phyloP scores from a whole-genome alignment of 2,329 filamentous ascomycete genomes.

The Penicillium polonicum region DNA sequence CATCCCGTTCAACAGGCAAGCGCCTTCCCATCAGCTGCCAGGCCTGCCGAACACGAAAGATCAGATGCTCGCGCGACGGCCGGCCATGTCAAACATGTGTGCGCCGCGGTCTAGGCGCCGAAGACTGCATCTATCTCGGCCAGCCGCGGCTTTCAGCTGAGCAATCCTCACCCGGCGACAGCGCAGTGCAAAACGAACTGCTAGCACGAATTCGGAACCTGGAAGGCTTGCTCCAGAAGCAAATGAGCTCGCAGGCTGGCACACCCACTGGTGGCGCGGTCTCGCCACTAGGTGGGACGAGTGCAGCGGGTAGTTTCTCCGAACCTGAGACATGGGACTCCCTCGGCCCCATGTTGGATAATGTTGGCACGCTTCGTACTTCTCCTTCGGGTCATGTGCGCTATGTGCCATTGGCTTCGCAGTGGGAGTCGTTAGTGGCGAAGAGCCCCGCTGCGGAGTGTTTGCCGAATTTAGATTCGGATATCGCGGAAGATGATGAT shows the following conservation, averaged over 20 bases:
- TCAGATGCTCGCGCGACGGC: conserved; percentile 41
- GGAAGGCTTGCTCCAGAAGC: conserved; percentile 37
- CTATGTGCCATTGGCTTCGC: conserved; percentile 35
- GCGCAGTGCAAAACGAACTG: conserved; percentile 32
- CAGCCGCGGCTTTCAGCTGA: conserved; percentile 34
- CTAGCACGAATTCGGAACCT: conserved; percentile 38
- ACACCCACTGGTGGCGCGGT: conserved; percentile 23
- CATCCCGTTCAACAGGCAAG: conserved; percentile 32
- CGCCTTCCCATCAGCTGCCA: conserved; percentile 43
- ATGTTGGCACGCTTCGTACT: conserved; percentile 32
- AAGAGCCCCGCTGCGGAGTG: conserved; percentile 27
- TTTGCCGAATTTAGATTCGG: conserved; percentile 27
- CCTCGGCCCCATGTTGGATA: conserved; percentile 23
- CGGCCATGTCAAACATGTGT: conserved; percentile 43
- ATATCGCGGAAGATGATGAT: conserved; percentile 32
- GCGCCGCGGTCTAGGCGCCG: conserved; percentile 37
- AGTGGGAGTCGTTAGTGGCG: conserved; percentile 33
- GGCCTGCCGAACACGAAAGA: conserved; percentile 43
- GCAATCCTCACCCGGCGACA: conserved; percentile 23
- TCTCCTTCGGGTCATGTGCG: conserved; percentile 38
- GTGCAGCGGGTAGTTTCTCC: conserved; percentile 29
- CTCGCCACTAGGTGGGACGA: conserved; percentile 30
- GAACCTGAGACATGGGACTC: conserved; percentile 25
- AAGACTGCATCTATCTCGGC: conserved; percentile 41
- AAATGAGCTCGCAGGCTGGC: conserved; percentile 26